Percentiles rank a stretch among this genome's conserved stretches.
These are phyloP conservation scores for Suillus brevipes DNA, from an alignment of 768 basidiomycete genomes.

Conservation along the genomic window DNA sequence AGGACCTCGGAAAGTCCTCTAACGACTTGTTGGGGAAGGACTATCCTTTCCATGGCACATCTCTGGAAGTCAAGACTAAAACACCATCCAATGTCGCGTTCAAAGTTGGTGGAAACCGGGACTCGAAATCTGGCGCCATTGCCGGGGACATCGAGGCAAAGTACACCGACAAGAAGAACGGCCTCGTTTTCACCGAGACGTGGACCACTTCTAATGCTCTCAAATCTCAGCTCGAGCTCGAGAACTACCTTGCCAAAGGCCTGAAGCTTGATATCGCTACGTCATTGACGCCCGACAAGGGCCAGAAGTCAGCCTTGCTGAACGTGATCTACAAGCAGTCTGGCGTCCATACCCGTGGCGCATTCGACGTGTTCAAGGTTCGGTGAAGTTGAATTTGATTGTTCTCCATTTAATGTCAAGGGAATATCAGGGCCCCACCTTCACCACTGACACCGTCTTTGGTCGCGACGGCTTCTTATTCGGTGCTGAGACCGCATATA, in stretches of 20 bases:
- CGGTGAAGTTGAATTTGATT: slow-evolving; percentile 16
- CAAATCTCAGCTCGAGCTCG: slow-evolving; percentile 89
- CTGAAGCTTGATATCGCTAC: slow-evolving; percentile 92
- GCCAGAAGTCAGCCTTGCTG: slow-evolving; percentile 79
- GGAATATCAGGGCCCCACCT: slow-evolving; percentile 79
- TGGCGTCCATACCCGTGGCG: slow-evolving; percentile 87
- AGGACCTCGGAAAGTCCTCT: slow-evolving; percentile 98
- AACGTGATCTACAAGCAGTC: slow-evolving; percentile 94
- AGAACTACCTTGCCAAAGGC: slow-evolving; percentile 96
- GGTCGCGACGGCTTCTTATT: slow-evolving; percentile 97
- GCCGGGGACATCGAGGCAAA: slow-evolving; percentile 94
- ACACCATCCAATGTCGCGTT: slow-evolving; percentile 89
- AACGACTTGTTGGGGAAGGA: slow-evolving; percentile 93
- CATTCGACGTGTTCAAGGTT: slow-evolving; percentile 94
- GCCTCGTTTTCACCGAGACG: slow-evolving; percentile 89
- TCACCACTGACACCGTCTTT: slow-evolving; percentile 93
- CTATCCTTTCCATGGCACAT: slow-evolving; percentile 74
- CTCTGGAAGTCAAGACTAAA: slow-evolving; percentile 85
- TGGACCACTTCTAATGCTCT: slow-evolving; percentile 96
- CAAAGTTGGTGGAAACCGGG: slow-evolving; percentile 85
- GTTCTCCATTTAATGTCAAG: slow-evolving; percentile 8
- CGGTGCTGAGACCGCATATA: slow-evolving; percentile 95
- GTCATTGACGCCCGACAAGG: slow-evolving; percentile 83
- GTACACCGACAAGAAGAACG: slow-evolving; percentile 88
- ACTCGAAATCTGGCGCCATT: slow-evolving; percentile 74